Base-by-base conservation (phyloP, 805 yeast genomes). In the Candida nemodendra region DNA sequence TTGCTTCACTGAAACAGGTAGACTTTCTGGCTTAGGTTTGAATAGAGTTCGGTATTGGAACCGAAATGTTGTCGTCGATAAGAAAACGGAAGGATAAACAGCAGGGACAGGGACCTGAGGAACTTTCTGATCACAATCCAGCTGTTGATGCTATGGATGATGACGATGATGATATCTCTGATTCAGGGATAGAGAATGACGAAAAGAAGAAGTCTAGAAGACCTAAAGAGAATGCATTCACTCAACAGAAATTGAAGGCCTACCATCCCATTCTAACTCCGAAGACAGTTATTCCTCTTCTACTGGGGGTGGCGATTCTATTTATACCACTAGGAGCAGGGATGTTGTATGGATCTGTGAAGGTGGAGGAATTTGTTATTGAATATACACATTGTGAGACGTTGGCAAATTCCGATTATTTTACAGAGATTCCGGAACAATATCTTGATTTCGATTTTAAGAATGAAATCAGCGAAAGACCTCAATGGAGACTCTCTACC, bases 311-410 rank as follows among this genome's bases (percentile, higher is more conserved):
- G 33, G 88, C 95, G 0, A 68, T 88, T 21, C 71, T 93, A 4
- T 91, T 93, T 63, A 85, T 95, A 0, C 97, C 98, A 2, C 71
- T 93, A 32, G 99, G 99, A 5, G 88, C 87, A 9, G 93, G 86
- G 15, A 76, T 91, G 57, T 65, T 89, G 25, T 79, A 76, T 50
- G 86, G 95, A 13, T 76, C 89, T 11, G 68, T 74, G 51, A 76
- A 79, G 47, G 91, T 90, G 12, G 86, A 91, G 55, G 85, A 86
- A 54, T 51, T 93, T 19, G 71, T 74, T 15, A 75, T 93, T 30
- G 85, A 89, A 50, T 91, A 91, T 59, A 76, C 90, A 22, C 61
- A 75, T 22, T 91, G 99, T 63, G 69, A 57, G 24, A 53, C 48
- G 2, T 44, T 68, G 30, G 87, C 86, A 2, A 59, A 65, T 8